These are phyloP conservation scores for Bonia amplexicaulis DNA, from an alignment of 176 grass and related monocot genomes.

Conservation along the genomic window DNA sequence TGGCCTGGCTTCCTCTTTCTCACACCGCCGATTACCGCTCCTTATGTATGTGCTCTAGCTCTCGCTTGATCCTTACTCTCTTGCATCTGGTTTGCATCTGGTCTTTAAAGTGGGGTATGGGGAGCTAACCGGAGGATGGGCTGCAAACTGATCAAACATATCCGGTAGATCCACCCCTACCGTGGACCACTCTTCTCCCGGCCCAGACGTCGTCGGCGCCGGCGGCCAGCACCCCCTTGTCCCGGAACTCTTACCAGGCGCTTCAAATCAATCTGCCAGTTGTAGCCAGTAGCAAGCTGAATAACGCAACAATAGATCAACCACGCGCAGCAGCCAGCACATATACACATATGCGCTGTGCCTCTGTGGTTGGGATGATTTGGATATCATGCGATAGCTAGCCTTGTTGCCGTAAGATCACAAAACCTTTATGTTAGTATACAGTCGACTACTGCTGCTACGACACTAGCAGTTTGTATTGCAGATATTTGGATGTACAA, in stretches of 20 bases:
- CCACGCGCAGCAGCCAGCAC: neutral
- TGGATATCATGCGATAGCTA: neutral
- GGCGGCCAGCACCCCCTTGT: slow-evolving; percentile 15
- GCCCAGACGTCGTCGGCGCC: slow-evolving; percentile 24
- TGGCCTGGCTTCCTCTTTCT: too few relatives aligned
- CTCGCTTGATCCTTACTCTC: too few relatives aligned
- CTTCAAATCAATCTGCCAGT: neutral
- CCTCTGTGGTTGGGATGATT: neutral
- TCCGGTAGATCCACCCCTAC: too few relatives aligned
- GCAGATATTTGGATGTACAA: neutral
- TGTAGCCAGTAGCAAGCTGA: neutral
- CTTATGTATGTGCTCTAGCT: too few relatives aligned
- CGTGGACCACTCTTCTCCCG: slow-evolving; percentile 43
- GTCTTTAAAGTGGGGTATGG: too few relatives aligned
- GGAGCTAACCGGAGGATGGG: too few relatives aligned
- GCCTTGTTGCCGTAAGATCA: neutral
- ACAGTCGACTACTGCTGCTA: neutral
- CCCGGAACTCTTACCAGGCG: neutral
- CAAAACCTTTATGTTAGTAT: neutral
- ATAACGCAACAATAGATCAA: neutral
- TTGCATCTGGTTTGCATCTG: too few relatives aligned
- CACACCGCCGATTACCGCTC: too few relatives aligned
- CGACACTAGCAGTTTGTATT: neutral
- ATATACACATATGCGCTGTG: neutral
- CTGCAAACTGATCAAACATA: too few relatives aligned